Conservation (phyloP, 208 protist genomes). For the Tetramitus jugosus region DNA sequence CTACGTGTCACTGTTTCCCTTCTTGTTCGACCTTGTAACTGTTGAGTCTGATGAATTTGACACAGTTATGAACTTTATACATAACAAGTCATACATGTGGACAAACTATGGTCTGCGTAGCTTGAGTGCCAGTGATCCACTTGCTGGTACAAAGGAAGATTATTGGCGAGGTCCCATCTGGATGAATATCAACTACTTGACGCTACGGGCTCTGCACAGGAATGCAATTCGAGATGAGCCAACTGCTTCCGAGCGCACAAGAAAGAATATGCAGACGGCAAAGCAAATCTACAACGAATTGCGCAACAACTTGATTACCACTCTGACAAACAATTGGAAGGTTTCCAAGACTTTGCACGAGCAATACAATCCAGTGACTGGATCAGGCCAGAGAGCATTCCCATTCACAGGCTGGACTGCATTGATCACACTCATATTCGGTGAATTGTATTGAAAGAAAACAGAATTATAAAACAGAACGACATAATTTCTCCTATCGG, state of each 20-base stretch:
- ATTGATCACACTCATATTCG: slow-evolving; percentile 50
- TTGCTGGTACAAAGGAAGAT: slow-evolving; percentile 46
- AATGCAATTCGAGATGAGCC: slow-evolving; percentile 26
- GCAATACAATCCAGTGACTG: slow-evolving; percentile 51
- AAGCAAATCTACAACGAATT: slow-evolving; percentile 39
- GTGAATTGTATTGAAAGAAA: slow-evolving; percentile 41
- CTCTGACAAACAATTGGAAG: slow-evolving; percentile 36
- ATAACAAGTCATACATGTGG: slow-evolving; percentile 24
- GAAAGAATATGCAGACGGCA: neutral
- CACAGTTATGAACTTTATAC: neutral
- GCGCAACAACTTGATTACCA: slow-evolving; percentile 45
- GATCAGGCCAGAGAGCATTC: slow-evolving; percentile 46
- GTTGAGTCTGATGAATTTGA: neutral
- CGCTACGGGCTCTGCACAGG: slow-evolving; percentile 37
- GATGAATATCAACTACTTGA: slow-evolving; percentile 77
- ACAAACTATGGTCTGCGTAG: slow-evolving; percentile 34
- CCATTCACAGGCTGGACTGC: slow-evolving; percentile 70
- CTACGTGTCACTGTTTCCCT: slow-evolving; percentile 60
- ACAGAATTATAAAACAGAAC: neutral
- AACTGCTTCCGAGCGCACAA: neutral
- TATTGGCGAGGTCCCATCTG: slow-evolving; percentile 75
- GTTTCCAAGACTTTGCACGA: slow-evolving; percentile 56
- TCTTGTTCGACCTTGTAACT: slow-evolving; percentile 33
- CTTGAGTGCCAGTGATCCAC: slow-evolving; percentile 13
- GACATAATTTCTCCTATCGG: neutral